phyloP scores from a whole-genome alignment of 352 stramenopile genomes.

The Phytophthora syringae region DNA sequence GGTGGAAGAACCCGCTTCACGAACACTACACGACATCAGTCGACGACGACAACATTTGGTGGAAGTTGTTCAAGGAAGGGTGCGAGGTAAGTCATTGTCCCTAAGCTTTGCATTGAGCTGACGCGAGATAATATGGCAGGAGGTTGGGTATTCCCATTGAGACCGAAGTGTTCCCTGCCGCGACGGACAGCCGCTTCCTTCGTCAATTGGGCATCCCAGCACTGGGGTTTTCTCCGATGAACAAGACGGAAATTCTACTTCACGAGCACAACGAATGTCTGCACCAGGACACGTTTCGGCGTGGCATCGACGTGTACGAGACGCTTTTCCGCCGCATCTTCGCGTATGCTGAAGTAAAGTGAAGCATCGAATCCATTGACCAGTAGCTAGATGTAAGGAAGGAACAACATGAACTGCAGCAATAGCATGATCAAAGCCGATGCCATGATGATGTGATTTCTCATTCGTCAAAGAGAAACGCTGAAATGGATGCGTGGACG shows the following conservation, averaged over 20 bases:
- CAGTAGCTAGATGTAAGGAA: neutral
- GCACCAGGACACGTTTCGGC: constrained; percentile 91
- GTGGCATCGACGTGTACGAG: constrained; percentile 92
- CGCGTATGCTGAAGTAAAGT: constrained; percentile 22
- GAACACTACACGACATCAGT: constrained; percentile 72
- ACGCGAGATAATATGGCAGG: no score
- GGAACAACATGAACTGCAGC: constrained; percentile 48
- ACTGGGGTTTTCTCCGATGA: constrained; percentile 95
- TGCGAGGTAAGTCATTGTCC: constrained; percentile 38
- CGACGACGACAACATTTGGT: constrained; percentile 61
- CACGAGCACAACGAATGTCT: constrained; percentile 98
- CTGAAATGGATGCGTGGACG: no score
- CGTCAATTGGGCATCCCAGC: constrained; percentile 91
- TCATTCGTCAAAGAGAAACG: no score
- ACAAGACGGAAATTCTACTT: constrained; percentile 94
- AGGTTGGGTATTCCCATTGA: constrained; percentile 69
- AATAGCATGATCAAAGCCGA: no score
- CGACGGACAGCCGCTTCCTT: constrained; percentile 94
- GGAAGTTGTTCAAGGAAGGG: constrained; percentile 58
- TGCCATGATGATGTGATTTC: no score
- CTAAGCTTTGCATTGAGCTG: neutral
- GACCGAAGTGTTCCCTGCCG: constrained; percentile 94
- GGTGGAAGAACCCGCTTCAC: constrained; percentile 49
- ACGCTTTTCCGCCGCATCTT: constrained; percentile 65
- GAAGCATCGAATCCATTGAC: neutral